A percentile compares a stretch with the other conserved stretches of the same genome.
These are phyloP conservation scores for Stylosanthes scabra DNA, from an alignment of 331 rosid genomes.

Conservation along the genomic window DNA sequence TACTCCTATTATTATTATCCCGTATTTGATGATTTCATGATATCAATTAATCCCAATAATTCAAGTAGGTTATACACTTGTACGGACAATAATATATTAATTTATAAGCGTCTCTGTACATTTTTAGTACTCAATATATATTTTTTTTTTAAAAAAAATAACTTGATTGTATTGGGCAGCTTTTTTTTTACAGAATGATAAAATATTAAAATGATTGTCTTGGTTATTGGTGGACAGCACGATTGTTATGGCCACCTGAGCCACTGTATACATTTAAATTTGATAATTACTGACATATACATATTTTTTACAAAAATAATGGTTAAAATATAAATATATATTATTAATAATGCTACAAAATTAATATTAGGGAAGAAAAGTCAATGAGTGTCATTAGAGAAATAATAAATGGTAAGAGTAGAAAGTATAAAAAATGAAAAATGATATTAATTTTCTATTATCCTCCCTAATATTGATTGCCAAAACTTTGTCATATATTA, in stretches of 20 bases:
- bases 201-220: slow-evolving; percentile 27
- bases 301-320: too few relatives aligned
- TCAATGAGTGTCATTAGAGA: too few relatives aligned
- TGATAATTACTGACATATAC: too few relatives aligned
- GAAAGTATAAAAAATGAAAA: too few relatives aligned
- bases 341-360: too few relatives aligned
- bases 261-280: slow-evolving; percentile 7
- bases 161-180: slow-evolving; percentile 31
- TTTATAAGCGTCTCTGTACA: slow-evolving; percentile 8
- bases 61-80: slow-evolving; percentile 8
- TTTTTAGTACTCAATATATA: not conserved
- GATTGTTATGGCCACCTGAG: slow-evolving; percentile 25
- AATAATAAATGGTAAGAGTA: too few relatives aligned
- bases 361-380: too few relatives aligned
- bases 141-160: slow-evolving; percentile 3
- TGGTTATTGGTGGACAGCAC: slow-evolving; percentile 43
- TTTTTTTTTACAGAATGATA: not conserved
- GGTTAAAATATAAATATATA: too few relatives aligned
- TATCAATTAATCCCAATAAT: slow-evolving; percentile 1
- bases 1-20: not conserved
- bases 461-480: too few relatives aligned
- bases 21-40: slow-evolving; percentile 3
- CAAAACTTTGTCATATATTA: too few relatives aligned
- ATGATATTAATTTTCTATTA: too few relatives aligned
- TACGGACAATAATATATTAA: not conserved